Evolutionary conservation across 495 filamentous ascomycete species (phyloP).

Genomic region (Penicillium parvum): DNA sequence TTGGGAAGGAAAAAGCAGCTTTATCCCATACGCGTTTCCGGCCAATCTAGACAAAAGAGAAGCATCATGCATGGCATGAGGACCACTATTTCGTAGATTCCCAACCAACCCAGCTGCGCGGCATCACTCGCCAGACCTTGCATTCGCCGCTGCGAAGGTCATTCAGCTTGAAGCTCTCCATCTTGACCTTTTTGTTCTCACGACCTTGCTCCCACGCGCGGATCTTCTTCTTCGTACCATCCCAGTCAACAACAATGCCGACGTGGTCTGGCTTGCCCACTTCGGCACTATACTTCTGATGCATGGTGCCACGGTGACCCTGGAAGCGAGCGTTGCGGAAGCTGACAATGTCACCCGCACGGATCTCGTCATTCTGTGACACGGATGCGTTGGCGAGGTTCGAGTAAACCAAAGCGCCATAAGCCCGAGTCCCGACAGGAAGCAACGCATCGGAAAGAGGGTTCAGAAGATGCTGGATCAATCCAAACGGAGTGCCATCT

Average conservation of each 20-base stretch:
- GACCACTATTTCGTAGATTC: slow-evolving; percentile 36
- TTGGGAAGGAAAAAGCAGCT: slow-evolving; percentile 5
- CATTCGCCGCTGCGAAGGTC: slow-evolving; percentile 92
- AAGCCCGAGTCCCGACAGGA: slow-evolving; percentile 81
- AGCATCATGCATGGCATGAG: slow-evolving; percentile 4
- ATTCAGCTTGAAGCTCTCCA: slow-evolving; percentile 88
- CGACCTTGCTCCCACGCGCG: slow-evolving; percentile 92
- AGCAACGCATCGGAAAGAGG: slow-evolving; percentile 68
- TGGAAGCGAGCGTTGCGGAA: slow-evolving; percentile 94
- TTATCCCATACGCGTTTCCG: slow-evolving; percentile 21
- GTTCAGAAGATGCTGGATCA: slow-evolving; percentile 73
- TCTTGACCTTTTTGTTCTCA: slow-evolving; percentile 90
- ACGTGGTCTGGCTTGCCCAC: slow-evolving; percentile 94
- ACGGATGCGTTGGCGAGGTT: slow-evolving; percentile 92
- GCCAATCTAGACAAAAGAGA: slow-evolving; percentile 15
- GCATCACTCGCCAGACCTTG: slow-evolving; percentile 96
- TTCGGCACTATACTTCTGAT: slow-evolving; percentile 85
- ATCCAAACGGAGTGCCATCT: slow-evolving; percentile 71
- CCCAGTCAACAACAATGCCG: slow-evolving; percentile 95
- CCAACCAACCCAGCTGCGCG: slow-evolving; percentile 89
- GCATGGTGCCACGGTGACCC: slow-evolving; percentile 91
- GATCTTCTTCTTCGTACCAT: slow-evolving; percentile 97
- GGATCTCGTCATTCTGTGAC: slow-evolving; percentile 88
- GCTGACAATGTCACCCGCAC: slow-evolving; percentile 87
- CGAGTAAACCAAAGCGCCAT: slow-evolving; percentile 86